Conservation (phyloP, 2,329 filamentous ascomycete species). For the Aspergillus sp. region DNA sequence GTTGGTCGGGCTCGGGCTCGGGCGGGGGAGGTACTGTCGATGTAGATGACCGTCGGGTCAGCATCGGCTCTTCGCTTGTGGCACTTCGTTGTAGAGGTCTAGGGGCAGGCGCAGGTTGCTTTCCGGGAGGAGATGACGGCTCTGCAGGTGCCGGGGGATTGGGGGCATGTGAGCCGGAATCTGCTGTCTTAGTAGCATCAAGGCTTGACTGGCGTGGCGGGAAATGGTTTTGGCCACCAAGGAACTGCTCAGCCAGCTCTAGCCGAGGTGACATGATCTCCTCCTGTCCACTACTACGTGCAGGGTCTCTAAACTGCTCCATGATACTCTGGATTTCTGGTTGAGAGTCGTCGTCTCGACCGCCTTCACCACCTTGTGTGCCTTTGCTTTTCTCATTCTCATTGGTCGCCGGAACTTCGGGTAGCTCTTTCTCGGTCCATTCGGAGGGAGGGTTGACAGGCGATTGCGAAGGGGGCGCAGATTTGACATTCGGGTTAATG, state of each 20-base stretch:
- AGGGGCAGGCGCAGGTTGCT: conserved; percentile 19
- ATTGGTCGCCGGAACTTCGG: conserved; percentile 26
- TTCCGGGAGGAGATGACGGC: conserved; percentile 11
- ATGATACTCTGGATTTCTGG: conserved; percentile 96
- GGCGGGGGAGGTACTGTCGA: conserved; percentile 58
- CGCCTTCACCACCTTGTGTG: conserved; percentile 51
- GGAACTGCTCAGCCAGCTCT: conserved; percentile 74
- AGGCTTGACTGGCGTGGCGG: conserved; percentile 84
- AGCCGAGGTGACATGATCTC: conserved; percentile 90
- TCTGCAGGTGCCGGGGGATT: conserved; percentile 11
- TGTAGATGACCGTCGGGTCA: conserved; percentile 28
- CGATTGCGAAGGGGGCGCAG: conserved; percentile 33
- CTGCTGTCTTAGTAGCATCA: conserved; percentile 57
- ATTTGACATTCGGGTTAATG: conserved; percentile 45
- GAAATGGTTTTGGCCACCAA: conserved; percentile 63
- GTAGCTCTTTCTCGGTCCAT: conserved; percentile 35
- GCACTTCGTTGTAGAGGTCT: conserved; percentile 19
- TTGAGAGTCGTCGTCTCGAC: conserved; percentile 64
- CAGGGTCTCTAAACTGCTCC: conserved; percentile 82
- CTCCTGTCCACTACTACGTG: conserved; percentile 65
- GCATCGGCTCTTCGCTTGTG: conserved; percentile 19
- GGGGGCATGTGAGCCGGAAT: conserved; percentile 20
- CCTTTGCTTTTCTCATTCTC: conserved; percentile 43
- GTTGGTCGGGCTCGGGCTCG: conserved; percentile 76
- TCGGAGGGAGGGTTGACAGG: conserved; percentile 33